Evolutionary conservation across 768 basidiomycete species (phyloP).

Genomic region (Lyophyllum atratum): DNA sequence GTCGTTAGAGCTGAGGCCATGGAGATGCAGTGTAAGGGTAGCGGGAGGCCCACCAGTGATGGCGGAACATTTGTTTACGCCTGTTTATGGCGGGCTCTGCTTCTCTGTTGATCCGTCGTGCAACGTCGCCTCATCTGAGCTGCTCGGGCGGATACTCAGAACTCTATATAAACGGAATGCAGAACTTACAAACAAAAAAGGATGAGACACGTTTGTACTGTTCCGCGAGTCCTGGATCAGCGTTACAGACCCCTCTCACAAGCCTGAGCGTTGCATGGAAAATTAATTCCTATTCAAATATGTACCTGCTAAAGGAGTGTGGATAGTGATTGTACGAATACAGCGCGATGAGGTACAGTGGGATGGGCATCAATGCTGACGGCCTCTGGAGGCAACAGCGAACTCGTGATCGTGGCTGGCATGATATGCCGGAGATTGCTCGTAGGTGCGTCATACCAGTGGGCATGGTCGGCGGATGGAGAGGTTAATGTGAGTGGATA

Average conservation of each 20-base stretch:
- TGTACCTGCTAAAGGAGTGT: slow-evolving; percentile 12
- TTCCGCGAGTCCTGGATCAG: not conserved
- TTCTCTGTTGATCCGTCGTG: not conserved
- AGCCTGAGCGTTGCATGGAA: not conserved
- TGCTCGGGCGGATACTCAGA: not conserved
- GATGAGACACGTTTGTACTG: not conserved
- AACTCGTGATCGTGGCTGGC: slow-evolving; percentile 14
- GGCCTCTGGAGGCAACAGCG: not conserved
- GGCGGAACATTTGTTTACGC: not conserved
- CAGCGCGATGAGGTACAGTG: slow-evolving; percentile 2
- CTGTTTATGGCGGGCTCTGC: not conserved
- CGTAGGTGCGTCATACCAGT: not conserved
- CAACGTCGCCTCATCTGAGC: not conserved
- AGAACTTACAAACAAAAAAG: not conserved
- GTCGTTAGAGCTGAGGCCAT: not conserved
- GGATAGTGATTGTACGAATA: slow-evolving; percentile 7
- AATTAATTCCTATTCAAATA: slow-evolving; percentile 5
- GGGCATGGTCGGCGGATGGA: not conserved
- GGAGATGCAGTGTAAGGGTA: not conserved
- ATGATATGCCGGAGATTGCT: slow-evolving; percentile 2
- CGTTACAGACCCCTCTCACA: not conserved
- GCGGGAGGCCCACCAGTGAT: not conserved
- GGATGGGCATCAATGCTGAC: slow-evolving; percentile 2
- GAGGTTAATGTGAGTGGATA: not conserved
- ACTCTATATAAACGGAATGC: not conserved